A percentile compares a stretch with the other conserved stretches of the same genome.
These are phyloP conservation scores for Trichoderma orchidacearum DNA, from an alignment of 495 filamentous ascomycete species.

Conservation along the genomic window DNA sequence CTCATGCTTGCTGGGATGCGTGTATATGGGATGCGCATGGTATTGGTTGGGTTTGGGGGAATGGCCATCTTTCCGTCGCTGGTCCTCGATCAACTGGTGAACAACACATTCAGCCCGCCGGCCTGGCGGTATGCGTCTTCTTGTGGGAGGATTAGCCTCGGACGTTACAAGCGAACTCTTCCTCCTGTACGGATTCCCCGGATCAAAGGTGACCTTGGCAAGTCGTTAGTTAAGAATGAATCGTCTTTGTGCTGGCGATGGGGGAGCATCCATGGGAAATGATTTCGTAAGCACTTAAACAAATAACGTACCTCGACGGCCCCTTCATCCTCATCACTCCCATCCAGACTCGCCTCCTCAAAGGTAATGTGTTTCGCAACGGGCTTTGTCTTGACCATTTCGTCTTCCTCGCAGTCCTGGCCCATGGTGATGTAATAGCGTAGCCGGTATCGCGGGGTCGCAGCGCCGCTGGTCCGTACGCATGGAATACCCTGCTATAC, in stretches of 20 bases:
- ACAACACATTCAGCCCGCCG: conserved; percentile 62
- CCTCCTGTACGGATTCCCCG: conserved; percentile 58
- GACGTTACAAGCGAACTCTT: conserved; percentile 70
- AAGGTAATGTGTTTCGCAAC: conserved; percentile 8
- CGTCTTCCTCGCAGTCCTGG: neutral
- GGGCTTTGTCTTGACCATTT: neutral
- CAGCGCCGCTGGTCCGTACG: neutral
- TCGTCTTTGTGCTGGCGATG: too few species aligned
- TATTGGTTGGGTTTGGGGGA: neutral
- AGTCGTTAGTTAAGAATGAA: too few species aligned
- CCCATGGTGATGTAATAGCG: conserved; percentile 1
- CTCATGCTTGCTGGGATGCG: conserved; percentile 1
- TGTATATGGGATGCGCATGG: conserved; percentile 5
- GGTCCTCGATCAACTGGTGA: conserved; percentile 59
- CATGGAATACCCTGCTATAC: neutral
- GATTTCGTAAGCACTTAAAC: too few species aligned
- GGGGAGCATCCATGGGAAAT: too few species aligned
- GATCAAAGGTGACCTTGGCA: conserved; percentile 59
- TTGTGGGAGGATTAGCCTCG: conserved; percentile 28
- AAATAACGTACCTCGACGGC: conserved; percentile 23
- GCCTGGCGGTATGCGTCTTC: conserved; percentile 27
- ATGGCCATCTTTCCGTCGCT: conserved; percentile 12
- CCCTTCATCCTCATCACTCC: conserved; percentile 26
- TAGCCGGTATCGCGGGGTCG: neutral
- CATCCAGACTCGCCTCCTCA: conserved; percentile 14